A percentile compares a stretch with the other conserved stretches of the same genome.
These are phyloP conservation scores for Zymoseptoria crescenta DNA, from an alignment of 2,329 filamentous ascomycete genomes.

Conservation along the genomic window DNA sequence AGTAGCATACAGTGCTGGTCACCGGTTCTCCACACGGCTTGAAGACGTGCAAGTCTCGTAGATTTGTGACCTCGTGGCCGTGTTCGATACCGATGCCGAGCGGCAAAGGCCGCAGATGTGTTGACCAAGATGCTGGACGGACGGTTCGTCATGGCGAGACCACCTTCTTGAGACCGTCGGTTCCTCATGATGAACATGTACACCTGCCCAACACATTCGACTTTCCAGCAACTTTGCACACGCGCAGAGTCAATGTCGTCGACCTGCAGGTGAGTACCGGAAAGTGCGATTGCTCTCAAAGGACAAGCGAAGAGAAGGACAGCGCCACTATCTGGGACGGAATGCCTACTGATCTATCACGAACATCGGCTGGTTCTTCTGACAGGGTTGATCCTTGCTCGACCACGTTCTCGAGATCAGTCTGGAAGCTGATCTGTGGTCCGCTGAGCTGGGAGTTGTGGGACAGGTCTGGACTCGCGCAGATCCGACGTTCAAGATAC, in stretches of 20 bases:
- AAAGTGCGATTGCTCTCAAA: neutral
- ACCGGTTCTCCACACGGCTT: neutral
- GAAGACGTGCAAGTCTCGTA: neutral
- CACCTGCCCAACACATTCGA: neutral
- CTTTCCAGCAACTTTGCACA: neutral
- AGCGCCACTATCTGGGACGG: neutral
- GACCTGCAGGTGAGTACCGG: neutral
- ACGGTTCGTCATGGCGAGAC: neutral
- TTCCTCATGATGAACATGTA: neutral
- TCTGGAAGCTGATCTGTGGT: neutral
- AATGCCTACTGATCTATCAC: neutral
- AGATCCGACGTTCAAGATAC: neutral
- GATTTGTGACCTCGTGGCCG: neutral
- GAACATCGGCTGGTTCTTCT: neutral
- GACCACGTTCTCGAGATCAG: neutral
- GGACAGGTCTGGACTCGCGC: neutral
- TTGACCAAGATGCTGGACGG: neutral
- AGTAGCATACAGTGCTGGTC: neutral
- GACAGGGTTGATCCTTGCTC: neutral
- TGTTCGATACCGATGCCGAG: neutral
- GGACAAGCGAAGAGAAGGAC: neutral
- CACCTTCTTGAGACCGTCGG: too few species aligned
- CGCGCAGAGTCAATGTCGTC: neutral
- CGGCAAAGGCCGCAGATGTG: too few species aligned
- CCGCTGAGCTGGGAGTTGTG: neutral